Conservation (phyloP, 2,329 filamentous ascomycete genomes). For the Sporothrix curviconia region DNA sequence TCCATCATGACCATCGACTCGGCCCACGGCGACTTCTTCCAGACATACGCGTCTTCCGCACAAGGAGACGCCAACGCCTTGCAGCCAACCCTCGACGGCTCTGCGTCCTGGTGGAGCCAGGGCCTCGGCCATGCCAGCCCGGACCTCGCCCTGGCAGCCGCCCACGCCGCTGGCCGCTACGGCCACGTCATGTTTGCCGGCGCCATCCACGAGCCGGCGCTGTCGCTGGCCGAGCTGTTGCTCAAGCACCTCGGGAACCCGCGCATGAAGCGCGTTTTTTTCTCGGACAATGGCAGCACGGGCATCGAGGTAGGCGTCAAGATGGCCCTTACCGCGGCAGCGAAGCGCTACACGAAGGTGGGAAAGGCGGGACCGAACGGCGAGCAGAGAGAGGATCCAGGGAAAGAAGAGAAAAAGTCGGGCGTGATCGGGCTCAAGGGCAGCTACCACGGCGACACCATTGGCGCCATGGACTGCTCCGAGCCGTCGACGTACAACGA, state of each 20-base stretch:
- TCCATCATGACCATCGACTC: conserved; percentile 74
- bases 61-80: conserved; percentile 35
- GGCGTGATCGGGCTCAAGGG: conserved; percentile 69
- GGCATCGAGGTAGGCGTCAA: conserved; percentile 80
- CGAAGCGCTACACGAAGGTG: conserved; percentile 57
- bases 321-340: conserved; percentile 69
- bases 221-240: conserved; percentile 60
- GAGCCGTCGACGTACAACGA: conserved; percentile 73
- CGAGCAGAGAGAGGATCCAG: too few species aligned
- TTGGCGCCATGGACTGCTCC: conserved; percentile 79
- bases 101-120: conserved; percentile 89
- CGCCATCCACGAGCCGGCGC: conserved; percentile 70
- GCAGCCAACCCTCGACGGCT: conserved; percentile 69
- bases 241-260: conserved; percentile 55
- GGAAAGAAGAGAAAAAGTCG: conserved; percentile 38
- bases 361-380: too few species aligned
- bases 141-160: conserved; percentile 63
- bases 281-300: conserved; percentile 77
- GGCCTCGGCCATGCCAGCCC: conserved; percentile 76
- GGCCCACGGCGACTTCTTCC: conserved; percentile 71
- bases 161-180: conserved; percentile 75
- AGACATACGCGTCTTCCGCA: conserved; percentile 33
- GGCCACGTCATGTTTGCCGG: conserved; percentile 85
- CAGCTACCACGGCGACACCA: conserved; percentile 82
- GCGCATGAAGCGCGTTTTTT: conserved; percentile 66